Evolutionary conservation across 495 filamentous ascomycete genomes (phyloP).

Genomic region (Aspergillus sparsus): DNA sequence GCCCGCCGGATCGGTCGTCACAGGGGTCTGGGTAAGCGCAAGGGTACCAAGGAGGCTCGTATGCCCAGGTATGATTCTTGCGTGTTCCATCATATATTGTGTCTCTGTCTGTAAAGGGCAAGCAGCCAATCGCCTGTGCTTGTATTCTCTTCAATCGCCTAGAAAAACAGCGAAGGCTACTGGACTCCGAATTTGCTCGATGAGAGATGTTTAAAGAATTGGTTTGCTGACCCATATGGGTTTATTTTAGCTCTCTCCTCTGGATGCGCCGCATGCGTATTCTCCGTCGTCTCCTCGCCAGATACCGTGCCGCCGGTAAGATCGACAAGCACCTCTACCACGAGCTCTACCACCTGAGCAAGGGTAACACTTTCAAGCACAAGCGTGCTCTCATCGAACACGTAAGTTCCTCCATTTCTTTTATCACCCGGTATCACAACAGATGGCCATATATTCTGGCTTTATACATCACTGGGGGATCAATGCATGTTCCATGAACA

Average conservation of each 20-base stretch:
- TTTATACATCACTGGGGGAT: too few relatives aligned
- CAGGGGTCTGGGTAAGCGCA: constrained; percentile 99
- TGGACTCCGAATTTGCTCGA: too few relatives aligned
- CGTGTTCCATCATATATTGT: not conserved
- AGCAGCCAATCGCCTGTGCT: too few relatives aligned
- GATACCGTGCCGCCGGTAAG: constrained; percentile 99
- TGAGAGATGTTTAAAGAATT: not conserved
- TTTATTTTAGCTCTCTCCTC: constrained; percentile 73
- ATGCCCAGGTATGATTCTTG: constrained; percentile 83
- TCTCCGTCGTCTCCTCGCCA: constrained; percentile 96
- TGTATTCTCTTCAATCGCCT: too few relatives aligned
- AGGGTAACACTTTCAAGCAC: constrained; percentile 99
- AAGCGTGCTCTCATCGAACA: constrained; percentile 99
- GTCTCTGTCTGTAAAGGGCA: too few relatives aligned
- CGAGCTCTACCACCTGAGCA: constrained; percentile 98
- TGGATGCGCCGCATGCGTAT: constrained; percentile 99
- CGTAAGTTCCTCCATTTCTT: constrained; percentile 62
- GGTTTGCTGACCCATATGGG: constrained; percentile 7
- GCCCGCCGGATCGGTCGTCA: constrained; percentile 92
- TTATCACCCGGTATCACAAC: not conserved
- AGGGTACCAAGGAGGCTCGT: constrained; percentile 99
- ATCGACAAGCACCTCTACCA: constrained; percentile 99
- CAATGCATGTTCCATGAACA: constrained; percentile 1
- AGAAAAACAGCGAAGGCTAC: too few relatives aligned
- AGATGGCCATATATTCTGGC: not conserved